Evolutionary conservation across 2,329 filamentous ascomycete genomes (phyloP).

Genomic region (Aaosphaeria pasadenensis): DNA sequence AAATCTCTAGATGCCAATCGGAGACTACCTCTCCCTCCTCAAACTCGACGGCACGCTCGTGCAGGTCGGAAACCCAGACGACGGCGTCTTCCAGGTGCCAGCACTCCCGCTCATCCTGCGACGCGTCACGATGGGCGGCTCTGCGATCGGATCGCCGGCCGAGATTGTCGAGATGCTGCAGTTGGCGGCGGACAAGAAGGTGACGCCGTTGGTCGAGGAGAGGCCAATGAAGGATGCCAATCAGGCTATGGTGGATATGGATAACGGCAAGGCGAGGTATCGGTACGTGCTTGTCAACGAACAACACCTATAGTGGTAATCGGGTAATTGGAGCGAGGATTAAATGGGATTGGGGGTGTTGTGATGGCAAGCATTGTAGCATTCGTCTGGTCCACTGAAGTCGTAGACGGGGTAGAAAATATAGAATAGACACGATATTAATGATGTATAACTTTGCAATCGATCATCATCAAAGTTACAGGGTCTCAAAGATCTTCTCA

Average conservation of each 20-base stretch:
- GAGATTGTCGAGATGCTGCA: slow-evolving; percentile 56
- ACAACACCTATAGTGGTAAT: not conserved
- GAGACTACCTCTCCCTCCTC: slow-evolving; percentile 60
- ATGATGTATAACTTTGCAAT: too few relatives aligned
- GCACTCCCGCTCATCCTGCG: slow-evolving; percentile 53
- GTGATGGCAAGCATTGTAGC: too few relatives aligned
- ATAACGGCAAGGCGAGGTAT: slow-evolving; percentile 42
- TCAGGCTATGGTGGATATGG: slow-evolving; percentile 37
- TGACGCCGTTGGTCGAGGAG: slow-evolving; percentile 42
- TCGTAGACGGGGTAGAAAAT: not conserved
- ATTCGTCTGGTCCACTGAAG: too few relatives aligned
- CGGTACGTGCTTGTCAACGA: slow-evolving; percentile 32
- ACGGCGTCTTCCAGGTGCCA: slow-evolving; percentile 49
- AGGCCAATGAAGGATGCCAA: slow-evolving; percentile 39
- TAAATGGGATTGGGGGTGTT: too few relatives aligned
- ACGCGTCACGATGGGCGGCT: slow-evolving; percentile 61
- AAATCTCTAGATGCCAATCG: slow-evolving; percentile 30
- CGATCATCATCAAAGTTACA: too few relatives aligned
- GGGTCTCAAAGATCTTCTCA: too few relatives aligned
- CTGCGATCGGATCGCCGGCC: slow-evolving; percentile 60
- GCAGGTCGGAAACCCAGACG: slow-evolving; percentile 66
- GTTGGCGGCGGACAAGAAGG: slow-evolving; percentile 37
- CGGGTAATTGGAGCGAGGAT: not conserved
- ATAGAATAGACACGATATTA: not conserved
- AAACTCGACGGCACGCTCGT: slow-evolving; percentile 60